A percentile compares a stretch with the other conserved stretches of the same genome.
These are phyloP conservation scores for Neoboletus subvelutipes DNA, from an alignment of 768 basidiomycete genomes.

Conservation along the genomic window DNA sequence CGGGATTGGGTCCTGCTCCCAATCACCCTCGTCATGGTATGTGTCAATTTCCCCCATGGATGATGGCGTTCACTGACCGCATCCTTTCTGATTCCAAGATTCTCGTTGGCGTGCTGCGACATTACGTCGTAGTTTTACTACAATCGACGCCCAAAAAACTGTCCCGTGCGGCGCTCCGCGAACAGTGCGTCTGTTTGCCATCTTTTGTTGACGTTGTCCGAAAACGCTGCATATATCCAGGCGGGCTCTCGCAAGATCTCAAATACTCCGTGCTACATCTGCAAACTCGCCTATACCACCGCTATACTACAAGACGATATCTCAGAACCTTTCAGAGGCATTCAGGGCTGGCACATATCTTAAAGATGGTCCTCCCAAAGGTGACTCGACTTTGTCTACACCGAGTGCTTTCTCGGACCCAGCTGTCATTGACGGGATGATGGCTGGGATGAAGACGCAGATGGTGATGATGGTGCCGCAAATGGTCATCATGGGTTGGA, in stretches of 20 bases:
- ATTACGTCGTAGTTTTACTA: constrained; percentile 87
- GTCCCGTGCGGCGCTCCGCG: constrained; percentile 74
- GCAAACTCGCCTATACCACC: constrained; percentile 80
- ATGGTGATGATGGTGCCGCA: constrained; percentile 99
- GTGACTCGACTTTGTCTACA: constrained; percentile 55
- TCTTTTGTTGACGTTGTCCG: neutral
- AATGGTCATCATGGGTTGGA: constrained; percentile 99
- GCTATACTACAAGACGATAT: constrained; percentile 69
- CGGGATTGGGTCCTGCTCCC: constrained; percentile 94
- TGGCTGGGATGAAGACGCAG: constrained; percentile 98
- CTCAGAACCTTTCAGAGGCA: constrained; percentile 67
- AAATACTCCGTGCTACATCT: constrained; percentile 80
- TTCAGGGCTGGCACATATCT: constrained; percentile 79
- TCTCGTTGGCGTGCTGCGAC: constrained; percentile 87
- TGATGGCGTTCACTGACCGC: neutral
- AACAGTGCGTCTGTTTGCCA: constrained; percentile 69
- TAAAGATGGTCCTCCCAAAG: constrained; percentile 76
- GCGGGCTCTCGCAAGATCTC: constrained; percentile 77
- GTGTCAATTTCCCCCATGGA: constrained; percentile 21
- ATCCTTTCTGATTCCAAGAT: constrained; percentile 50
- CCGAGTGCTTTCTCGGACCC: constrained; percentile 89
- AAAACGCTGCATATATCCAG: constrained; percentile 35
- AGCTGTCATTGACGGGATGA: constrained; percentile 95
- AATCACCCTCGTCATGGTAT: constrained; percentile 94
- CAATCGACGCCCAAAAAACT: constrained; percentile 82